Evolutionary conservation across 2,329 filamentous ascomycete genomes (phyloP).

Genomic region (Tolypocladium endophyticum): DNA sequence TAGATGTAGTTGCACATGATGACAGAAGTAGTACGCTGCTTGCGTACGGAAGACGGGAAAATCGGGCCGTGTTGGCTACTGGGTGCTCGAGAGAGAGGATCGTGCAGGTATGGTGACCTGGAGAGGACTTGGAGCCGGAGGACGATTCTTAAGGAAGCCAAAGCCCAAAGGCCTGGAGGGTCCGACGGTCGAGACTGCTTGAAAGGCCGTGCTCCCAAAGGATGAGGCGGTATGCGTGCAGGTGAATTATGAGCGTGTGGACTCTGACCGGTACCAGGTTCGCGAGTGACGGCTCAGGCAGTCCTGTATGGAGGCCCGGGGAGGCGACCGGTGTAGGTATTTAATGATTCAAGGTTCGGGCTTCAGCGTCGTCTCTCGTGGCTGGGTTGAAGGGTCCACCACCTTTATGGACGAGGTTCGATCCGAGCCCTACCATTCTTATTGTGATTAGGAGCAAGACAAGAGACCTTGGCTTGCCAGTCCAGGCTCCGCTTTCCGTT

Average conservation of each 20-base stretch:
- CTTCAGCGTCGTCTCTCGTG: neutral
- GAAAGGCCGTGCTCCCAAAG: neutral
- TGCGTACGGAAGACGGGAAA: neutral
- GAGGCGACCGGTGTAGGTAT: neutral
- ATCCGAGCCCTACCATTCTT: slow-evolving; percentile 1
- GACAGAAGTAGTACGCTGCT: neutral
- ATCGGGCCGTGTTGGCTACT: neutral
- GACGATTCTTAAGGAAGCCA: neutral
- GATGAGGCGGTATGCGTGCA: neutral
- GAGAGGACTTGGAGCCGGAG: neutral
- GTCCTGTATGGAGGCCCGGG: neutral
- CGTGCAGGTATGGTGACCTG: neutral
- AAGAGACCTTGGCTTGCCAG: neutral
- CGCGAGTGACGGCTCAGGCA: neutral
- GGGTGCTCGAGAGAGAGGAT: neutral
- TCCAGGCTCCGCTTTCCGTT: neutral
- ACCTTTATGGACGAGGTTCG: neutral
- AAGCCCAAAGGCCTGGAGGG: neutral
- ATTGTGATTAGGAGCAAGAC: neutral
- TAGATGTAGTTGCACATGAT: slow-evolving; percentile 43
- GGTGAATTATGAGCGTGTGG: neutral
- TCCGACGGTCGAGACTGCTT: neutral
- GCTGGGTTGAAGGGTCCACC: neutral
- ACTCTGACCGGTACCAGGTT: neutral
- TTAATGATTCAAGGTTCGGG: neutral